Conservation (phyloP, 2,329 filamentous ascomycete genomes). For the Colletotrichum liaoningense region DNA sequence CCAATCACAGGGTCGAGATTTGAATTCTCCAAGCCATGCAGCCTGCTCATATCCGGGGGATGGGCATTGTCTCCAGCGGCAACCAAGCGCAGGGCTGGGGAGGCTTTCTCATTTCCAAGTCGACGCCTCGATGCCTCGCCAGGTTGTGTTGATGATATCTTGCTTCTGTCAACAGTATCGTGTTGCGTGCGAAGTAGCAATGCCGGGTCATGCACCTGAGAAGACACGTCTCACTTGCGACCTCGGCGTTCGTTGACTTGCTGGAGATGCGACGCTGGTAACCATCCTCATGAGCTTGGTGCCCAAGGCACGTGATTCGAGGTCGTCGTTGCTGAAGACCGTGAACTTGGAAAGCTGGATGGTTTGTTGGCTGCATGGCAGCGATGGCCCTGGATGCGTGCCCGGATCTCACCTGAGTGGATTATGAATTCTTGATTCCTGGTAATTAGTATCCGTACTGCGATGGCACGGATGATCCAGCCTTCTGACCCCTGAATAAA, state of each 20-base stretch:
- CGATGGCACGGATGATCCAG: slow-evolving; percentile 29
- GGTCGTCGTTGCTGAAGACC: neutral
- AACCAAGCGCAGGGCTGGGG: slow-evolving; percentile 6
- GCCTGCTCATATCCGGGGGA: slow-evolving; percentile 11
- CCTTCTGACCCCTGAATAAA: slow-evolving; percentile 15
- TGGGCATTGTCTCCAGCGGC: slow-evolving; percentile 17
- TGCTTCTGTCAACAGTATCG: neutral
- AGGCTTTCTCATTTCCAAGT: slow-evolving; percentile 18
- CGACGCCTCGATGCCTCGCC: slow-evolving; percentile 29
- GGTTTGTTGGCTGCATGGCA: neutral
- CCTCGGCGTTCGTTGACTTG: neutral
- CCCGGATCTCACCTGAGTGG: slow-evolving; percentile 7
- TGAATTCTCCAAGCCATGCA: neutral
- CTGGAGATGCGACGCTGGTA: slow-evolving; percentile 4
- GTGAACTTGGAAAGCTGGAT: neutral
- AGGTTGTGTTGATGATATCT: neutral
- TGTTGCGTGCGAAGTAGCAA: neutral
- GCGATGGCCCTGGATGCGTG: neutral
- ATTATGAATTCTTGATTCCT: neutral
- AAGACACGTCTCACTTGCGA: neutral
- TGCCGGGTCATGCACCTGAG: neutral
- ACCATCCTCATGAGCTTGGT: neutral
- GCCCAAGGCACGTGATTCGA: slow-evolving; percentile 13
- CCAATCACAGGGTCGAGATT: slow-evolving; percentile 23
- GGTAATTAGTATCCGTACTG: slow-evolving; percentile 13